Evolutionary conservation across 2,329 filamentous ascomycete species (phyloP), one percentile per base, ranked within the genome.

Genomic region (Parastagonospora nodorum): DNA sequence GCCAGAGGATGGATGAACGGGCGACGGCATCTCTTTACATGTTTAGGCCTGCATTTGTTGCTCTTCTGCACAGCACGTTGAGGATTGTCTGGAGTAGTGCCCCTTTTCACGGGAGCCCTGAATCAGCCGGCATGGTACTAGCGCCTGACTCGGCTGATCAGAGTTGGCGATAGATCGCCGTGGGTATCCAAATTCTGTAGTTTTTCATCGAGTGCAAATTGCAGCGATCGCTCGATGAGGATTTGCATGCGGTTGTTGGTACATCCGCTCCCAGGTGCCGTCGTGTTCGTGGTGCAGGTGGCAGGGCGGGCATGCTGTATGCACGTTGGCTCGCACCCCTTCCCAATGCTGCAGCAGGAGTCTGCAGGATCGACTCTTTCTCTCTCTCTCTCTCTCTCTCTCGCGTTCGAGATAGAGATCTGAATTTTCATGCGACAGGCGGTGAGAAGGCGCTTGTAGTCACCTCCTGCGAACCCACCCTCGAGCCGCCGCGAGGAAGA

Each of bases 81-180:
- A 50, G 51, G 46, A 41, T 31, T 48, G 30, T 40, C 41, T 58
- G 29, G 16, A 41, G 37, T 15, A 12, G 37, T 30, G 29, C 45
- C 64, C 62, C 60, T 65, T 68, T 70, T 66, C 64, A 68, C 63
- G 66, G 68, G 67, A 61, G 39, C 40, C 55, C 42, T 58, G 51
- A 60, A 45, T 60, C 52, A 57, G 57, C 57, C 52, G 59, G 54
- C 55, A 57, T 45, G 51, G 58, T 55, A 55, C 60, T 61, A 56
- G 58, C 51, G 50, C 50, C 55, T 61, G 63, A 64, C 67, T 71
- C 66, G 67, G 67, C 67, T 68, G 66, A 70, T 60, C 57, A 57
- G 46, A 59, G 42, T 53, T 54, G 58, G 61, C 54, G 51, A 47
- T 52, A 51, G 51, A 48, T 48, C 31, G 31, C 30, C 42, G 37